Evolutionary conservation across 106 monocot species (phyloP).

Genomic region (Dactylorhiza incarnata): DNA sequence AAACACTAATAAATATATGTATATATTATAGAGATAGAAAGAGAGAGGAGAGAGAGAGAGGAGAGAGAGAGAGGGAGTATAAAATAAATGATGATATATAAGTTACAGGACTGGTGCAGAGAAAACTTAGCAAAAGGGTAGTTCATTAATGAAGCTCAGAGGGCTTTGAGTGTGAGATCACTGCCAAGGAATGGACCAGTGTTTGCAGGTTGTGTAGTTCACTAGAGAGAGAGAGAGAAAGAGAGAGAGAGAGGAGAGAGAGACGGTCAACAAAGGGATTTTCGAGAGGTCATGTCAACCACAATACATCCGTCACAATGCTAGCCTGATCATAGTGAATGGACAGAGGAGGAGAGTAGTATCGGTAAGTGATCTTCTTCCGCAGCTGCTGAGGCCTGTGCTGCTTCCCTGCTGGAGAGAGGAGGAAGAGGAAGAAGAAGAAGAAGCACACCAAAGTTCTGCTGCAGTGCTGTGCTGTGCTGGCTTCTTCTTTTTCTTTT

Average conservation of each 20-base stretch:
- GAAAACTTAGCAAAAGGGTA: not conserved
- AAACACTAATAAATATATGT: not conserved
- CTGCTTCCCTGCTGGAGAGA: not conserved
- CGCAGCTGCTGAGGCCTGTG: not conserved
- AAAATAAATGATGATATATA: not conserved
- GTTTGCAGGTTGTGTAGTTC: slow-evolving; percentile 5
- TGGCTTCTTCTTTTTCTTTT: not conserved
- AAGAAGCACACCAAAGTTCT: too few relatives aligned
- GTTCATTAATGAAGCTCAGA: slow-evolving; percentile 5
- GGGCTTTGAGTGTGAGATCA: slow-evolving; percentile 7
- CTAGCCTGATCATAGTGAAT: slow-evolving; percentile 1
- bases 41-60: not conserved
- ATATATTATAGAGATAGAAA: too few relatives aligned
- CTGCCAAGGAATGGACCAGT: not conserved
- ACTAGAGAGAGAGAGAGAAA: not conserved
- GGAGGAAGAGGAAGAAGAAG: too few relatives aligned
- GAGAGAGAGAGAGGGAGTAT: not conserved
- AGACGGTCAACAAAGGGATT: slow-evolving; percentile 10
- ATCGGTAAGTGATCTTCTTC: not conserved
- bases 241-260: slow-evolving; percentile 1
- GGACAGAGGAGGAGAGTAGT: slow-evolving; percentile 13
- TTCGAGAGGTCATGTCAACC: slow-evolving; percentile 11
- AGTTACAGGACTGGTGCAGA: not conserved
- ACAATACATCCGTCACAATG: not conserved
- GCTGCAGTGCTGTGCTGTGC: too few relatives aligned